Percentiles rank a stretch among this genome's conserved stretches.
Conservation (phyloP, 108 stramenopile genomes). For the Cyclotella choctawhatcheeana region DNA sequence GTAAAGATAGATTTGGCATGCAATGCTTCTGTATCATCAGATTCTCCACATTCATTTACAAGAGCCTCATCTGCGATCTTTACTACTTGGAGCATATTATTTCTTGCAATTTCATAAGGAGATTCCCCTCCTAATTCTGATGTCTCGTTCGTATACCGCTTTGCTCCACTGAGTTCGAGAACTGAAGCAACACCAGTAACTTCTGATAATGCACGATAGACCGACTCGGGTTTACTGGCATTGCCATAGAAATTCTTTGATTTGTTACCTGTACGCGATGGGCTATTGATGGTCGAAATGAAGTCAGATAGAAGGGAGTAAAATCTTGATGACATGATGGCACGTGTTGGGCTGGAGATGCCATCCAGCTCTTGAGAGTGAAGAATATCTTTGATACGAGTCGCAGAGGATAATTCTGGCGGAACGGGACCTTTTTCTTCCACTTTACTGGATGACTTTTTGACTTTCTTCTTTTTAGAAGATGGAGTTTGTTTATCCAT, state of each 20-base stretch:
- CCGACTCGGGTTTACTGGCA: slow-evolving; percentile 31
- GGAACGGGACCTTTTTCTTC: slow-evolving; percentile 6
- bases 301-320: slow-evolving; percentile 74
- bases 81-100: slow-evolving; percentile 38
- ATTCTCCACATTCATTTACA: slow-evolving; percentile 30
- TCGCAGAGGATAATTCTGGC: slow-evolving; percentile 34
- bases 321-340: slow-evolving; percentile 71
- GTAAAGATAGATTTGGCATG: slow-evolving; percentile 56
- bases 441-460: slow-evolving; percentile 25
- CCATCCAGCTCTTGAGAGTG: slow-evolving; percentile 6
- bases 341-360: slow-evolving; percentile 50
- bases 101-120: slow-evolving; percentile 30
- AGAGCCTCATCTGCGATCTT: slow-evolving; percentile 38
- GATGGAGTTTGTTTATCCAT: slow-evolving; percentile 16
- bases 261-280: slow-evolving; percentile 19
- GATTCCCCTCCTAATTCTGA: slow-evolving; percentile 28
- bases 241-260: slow-evolving; percentile 20
- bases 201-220: slow-evolving; percentile 50
- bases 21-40: slow-evolving; percentile 2
- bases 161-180: slow-evolving; percentile 60
- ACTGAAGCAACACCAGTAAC: slow-evolving; percentile 46
- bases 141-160: slow-evolving; percentile 21
- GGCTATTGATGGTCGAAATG: slow-evolving; percentile 23
- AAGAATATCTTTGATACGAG: slow-evolving; percentile 43
- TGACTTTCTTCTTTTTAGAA: slow-evolving; percentile 57